phyloP scores from a whole-genome alignment of 2,329 filamentous ascomycete species.

The Fusarium subglutinans region DNA sequence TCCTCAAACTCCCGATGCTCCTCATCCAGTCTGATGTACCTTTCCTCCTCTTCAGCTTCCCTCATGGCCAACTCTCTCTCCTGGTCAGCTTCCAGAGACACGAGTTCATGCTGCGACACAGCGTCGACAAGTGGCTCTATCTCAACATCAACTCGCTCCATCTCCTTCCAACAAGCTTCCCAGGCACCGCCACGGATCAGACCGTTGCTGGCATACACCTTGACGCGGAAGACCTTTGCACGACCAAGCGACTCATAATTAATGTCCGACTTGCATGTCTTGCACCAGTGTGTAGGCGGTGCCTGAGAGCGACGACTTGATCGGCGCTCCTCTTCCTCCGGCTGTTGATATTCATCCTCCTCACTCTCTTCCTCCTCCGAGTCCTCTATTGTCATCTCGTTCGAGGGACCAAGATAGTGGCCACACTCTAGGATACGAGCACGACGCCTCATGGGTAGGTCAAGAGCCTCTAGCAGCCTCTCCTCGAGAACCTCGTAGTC shows the following conservation, averaged over 20 bases:
- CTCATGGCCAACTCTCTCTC: conserved; percentile 52
- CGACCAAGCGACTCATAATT: conserved; percentile 62
- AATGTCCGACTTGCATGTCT: conserved; percentile 64
- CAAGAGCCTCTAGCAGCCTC: conserved; percentile 77
- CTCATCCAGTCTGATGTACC: conserved; percentile 40
- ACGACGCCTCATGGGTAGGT: conserved; percentile 70
- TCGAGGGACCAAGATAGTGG: conserved; percentile 74
- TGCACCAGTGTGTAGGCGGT: conserved; percentile 63
- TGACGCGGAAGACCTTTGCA: conserved; percentile 76
- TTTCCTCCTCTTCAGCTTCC: conserved; percentile 49
- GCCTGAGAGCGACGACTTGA: conserved; percentile 34
- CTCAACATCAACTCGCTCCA: conserved; percentile 98
- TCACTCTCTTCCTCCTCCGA: conserved; percentile 59
- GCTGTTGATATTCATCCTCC: conserved; percentile 54
- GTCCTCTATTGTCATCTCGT: conserved; percentile 54
- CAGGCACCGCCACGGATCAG: conserved; percentile 92
- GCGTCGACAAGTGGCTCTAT: conserved; percentile 77
- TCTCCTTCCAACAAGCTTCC: conserved; percentile 94
- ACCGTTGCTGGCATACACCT: conserved; percentile 94
- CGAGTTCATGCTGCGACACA: conserved; percentile 67
- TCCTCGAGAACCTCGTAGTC: conserved; percentile 85
- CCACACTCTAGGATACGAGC: conserved; percentile 79
- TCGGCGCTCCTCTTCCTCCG: conserved; percentile 41
- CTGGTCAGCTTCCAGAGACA: conserved; percentile 60
- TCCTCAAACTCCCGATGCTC: conserved; percentile 42